Conservation (phyloP, 495 filamentous ascomycete species). For the Pseudomonodictys pantanalensis region DNA sequence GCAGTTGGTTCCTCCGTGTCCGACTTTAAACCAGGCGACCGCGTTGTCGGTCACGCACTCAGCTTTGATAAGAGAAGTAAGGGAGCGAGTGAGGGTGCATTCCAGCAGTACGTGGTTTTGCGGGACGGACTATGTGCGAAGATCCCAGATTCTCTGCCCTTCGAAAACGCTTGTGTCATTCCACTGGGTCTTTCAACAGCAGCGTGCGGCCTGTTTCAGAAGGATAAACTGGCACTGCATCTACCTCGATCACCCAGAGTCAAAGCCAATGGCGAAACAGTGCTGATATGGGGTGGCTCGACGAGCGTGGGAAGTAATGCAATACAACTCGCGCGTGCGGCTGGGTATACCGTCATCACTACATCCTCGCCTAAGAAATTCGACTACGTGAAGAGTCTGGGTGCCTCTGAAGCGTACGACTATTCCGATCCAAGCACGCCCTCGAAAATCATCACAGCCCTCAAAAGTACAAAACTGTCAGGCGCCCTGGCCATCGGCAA, state of each 20-base stretch:
- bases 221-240: constrained; percentile 20
- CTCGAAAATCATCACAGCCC: background rate
- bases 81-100: constrained; percentile 25
- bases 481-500: background rate
- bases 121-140: constrained; percentile 24
- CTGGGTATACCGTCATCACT: constrained; percentile 40
- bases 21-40: constrained; percentile 46
- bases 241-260: constrained; percentile 21
- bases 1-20: constrained; percentile 18
- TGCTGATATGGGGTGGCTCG: constrained; percentile 45
- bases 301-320: constrained; percentile 41
- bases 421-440: constrained; percentile 19
- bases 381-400: constrained; percentile 40
- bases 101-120: constrained; percentile 45
- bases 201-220: constrained; percentile 41
- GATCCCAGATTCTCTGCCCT: constrained; percentile 44
- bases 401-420: constrained; percentile 39
- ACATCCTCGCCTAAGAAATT: constrained; percentile 41
- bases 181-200: constrained; percentile 46
- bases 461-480: background rate
- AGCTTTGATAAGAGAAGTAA: constrained; percentile 5
- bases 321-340: constrained; percentile 42
- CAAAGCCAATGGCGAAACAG: constrained; percentile 28
- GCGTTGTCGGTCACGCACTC: constrained; percentile 38
- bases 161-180: constrained; percentile 45